Base-by-base conservation (phyloP, 305 asterid genomes). In the Euphrasia arctica region DNA sequence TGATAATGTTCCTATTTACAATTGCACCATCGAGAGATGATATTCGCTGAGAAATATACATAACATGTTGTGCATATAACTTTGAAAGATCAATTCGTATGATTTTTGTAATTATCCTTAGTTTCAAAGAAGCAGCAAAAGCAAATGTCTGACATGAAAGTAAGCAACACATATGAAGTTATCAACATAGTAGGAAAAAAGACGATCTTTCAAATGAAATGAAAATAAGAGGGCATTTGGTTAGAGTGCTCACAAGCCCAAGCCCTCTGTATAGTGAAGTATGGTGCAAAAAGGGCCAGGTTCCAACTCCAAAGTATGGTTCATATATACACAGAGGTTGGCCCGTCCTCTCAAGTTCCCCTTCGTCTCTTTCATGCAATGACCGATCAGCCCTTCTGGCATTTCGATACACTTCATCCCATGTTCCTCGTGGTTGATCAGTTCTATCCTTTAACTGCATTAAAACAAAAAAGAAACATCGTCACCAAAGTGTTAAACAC, bases 311-410 rank as follows among this genome's bases (percentile, higher is more conserved):
- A 66, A 74, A 79, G 78, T 78, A 91, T 25, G 99, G 98, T 78
- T 94, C 99, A 58, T 94, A 94, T 27, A 94, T 94, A 78, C 89
- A 82, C 49, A 94, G 77, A 5, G 98, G 96, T 71, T 94, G 99
- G 58, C 94, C 97, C 0, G 96, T 91, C 77, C 99, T 91, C 72
- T 83, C 98, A 49, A 94, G 95, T 76, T 94, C 99, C 55, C 95
- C 98, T 61, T 89, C 99, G 70, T 91, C 98, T 80, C 99, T 91
- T 78, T 91, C 99, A 58, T 84, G 99, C 78, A 88, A 81, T 29
- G 86, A 69, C 63, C 88, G 86, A 67, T 91, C 98, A 49, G 78
- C 86, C 77, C 90, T 85, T 74, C 91, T 82, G 15, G 87, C 94
- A 79, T 76, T 91, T 63, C 90, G 83, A 65, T 94, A 88, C 65